Evolutionary conservation across 2,329 filamentous ascomycete species (phyloP).

Genomic region (Colletotrichum euphorbiae): DNA sequence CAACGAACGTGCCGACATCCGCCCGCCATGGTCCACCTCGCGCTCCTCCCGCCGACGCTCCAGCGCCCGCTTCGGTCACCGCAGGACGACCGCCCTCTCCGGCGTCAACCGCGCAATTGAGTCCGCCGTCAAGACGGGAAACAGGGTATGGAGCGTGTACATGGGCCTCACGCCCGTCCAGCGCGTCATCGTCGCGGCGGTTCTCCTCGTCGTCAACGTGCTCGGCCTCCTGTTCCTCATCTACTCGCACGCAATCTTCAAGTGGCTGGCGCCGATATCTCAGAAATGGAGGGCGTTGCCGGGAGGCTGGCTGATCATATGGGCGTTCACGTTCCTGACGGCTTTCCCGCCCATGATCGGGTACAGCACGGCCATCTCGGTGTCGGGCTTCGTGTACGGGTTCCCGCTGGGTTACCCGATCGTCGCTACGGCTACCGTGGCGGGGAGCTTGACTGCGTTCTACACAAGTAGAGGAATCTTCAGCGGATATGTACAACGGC

Average conservation of each 20-base stretch:
- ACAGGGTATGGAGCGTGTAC: constrained; percentile 62
- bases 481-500: constrained; percentile 79
- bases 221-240: constrained; percentile 77
- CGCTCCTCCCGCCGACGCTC: constrained; percentile 52
- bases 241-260: constrained; percentile 85
- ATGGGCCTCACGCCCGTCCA: constrained; percentile 70
- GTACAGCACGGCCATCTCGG: constrained; percentile 77
- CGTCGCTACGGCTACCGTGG: constrained; percentile 80
- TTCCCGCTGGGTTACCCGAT: constrained; percentile 81
- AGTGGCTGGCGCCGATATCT: constrained; percentile 77
- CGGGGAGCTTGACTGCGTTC: constrained; percentile 84
- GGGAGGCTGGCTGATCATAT: constrained; percentile 81
- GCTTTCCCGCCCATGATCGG: constrained; percentile 91
- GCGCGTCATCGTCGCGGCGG: constrained; percentile 66
- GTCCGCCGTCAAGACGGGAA: constrained; percentile 57
- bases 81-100: constrained; percentile 37
- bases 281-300: constrained; percentile 79
- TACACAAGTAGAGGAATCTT: constrained; percentile 83
- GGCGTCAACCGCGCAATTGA: constrained; percentile 55
- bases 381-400: constrained; percentile 67
- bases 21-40: constrained; percentile 55
- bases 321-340: constrained; percentile 78
- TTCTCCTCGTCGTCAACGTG: constrained; percentile 61
- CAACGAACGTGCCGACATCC: constrained; percentile 54
- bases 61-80: constrained; percentile 52